Evolutionary conservation across 192 early-diverging fungal genomes (phyloP).

Genomic region (Coemansia sp.): DNA sequence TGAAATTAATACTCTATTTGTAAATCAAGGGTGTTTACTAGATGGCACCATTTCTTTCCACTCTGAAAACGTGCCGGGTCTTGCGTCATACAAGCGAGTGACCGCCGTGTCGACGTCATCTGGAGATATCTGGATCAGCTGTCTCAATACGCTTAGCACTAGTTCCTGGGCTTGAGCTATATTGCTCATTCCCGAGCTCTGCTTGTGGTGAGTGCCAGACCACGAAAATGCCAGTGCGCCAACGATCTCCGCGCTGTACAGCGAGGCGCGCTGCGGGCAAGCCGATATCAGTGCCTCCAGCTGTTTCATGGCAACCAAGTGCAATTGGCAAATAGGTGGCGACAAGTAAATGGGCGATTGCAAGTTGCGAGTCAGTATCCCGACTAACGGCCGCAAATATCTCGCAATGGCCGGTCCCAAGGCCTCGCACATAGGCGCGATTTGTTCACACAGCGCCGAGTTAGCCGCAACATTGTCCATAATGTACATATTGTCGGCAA

Average conservation of each 20-base stretch:
- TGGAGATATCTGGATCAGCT: background rate
- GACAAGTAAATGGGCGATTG: slow-evolving; percentile 24
- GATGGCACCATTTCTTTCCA: background rate
- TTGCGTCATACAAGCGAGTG: slow-evolving; percentile 8
- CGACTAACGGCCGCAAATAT: slow-evolving; percentile 36
- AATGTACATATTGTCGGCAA: slow-evolving; percentile 34
- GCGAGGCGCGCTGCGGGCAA: slow-evolving; percentile 25
- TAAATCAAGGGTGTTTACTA: background rate
- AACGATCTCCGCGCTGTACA: slow-evolving; percentile 25
- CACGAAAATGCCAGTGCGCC: slow-evolving; percentile 47
- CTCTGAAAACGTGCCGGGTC: slow-evolving; percentile 6
- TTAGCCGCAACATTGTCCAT: slow-evolving; percentile 32
- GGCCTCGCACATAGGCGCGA: slow-evolving; percentile 13
- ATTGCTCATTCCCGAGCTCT: background rate
- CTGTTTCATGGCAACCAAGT: slow-evolving; percentile 25
- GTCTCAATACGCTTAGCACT: background rate
- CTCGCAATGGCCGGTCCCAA: slow-evolving; percentile 36
- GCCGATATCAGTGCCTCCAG: slow-evolving; percentile 17
- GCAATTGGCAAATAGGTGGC: slow-evolving; percentile 16
- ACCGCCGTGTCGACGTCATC: background rate
- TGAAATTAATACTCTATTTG: background rate
- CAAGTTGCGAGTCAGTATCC: slow-evolving; percentile 21
- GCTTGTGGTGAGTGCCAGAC: background rate
- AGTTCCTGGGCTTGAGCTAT: background rate
- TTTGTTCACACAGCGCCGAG: slow-evolving; percentile 15